Conservation (phyloP, 1,284 basidiomycete species). For the Cerioporus squamosus region DNA sequence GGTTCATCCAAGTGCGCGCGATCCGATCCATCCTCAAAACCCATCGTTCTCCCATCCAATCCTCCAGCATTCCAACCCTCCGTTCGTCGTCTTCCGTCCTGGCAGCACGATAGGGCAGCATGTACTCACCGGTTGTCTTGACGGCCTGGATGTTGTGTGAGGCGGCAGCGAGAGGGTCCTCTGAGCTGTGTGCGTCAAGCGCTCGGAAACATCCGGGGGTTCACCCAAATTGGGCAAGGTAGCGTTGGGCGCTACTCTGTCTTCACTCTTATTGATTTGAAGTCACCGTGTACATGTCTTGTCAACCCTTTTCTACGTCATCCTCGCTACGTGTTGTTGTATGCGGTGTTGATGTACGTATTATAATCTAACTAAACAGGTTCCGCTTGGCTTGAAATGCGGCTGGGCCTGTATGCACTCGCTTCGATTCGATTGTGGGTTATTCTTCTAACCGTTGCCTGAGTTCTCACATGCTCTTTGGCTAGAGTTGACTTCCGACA, state of each 20-base stretch:
- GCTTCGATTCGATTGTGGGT: no score
- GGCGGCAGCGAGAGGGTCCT: constrained; percentile 13
- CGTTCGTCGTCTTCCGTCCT: neutral
- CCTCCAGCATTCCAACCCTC: neutral
- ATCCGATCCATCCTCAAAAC: constrained; percentile 18
- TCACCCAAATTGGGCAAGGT: neutral
- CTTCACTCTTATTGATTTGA: neutral
- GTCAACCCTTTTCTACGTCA: no score
- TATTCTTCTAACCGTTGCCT: no score
- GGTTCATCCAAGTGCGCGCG: constrained; percentile 17
- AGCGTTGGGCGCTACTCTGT: neutral
- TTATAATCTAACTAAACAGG: no score
- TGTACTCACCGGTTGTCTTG: constrained; percentile 26
- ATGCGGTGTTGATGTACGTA: no score
- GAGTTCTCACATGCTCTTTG: no score
- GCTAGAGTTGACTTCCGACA: no score
- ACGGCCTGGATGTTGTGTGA: constrained; percentile 22
- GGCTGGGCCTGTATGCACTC: no score
- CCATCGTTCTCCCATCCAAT: neutral
- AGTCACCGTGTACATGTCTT: no score
- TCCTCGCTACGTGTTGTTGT: no score
- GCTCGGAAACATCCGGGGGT: constrained; percentile 9
- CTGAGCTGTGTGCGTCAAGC: constrained; percentile 2
- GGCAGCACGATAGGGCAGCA: constrained; percentile 9
- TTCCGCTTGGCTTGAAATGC: no score